Percentiles rank a stretch among this genome's conserved stretches.
Conservation (phyloP, 2,329 filamentous ascomycete genomes). For the Pseudocercospora musae region DNA sequence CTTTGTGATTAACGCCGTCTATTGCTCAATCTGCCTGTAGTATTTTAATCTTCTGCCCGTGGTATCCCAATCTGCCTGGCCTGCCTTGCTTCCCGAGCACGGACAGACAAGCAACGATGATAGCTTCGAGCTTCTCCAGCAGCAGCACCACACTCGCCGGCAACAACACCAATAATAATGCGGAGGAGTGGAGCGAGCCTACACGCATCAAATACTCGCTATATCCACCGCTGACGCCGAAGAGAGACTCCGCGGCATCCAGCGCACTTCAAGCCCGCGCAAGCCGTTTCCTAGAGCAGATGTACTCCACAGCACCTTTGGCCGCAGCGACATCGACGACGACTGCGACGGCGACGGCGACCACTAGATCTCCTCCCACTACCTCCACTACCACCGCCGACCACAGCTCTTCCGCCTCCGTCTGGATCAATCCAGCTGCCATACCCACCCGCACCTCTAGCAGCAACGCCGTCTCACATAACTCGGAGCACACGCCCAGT, state of each 20-base stretch:
- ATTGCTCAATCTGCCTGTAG: not conserved
- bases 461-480: constrained; percentile 48
- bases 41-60: no score
- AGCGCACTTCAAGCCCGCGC: constrained; percentile 1
- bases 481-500: constrained; percentile 30
- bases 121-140: not conserved
- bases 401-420: constrained; percentile 4
- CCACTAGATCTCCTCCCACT: not conserved
- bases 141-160: not conserved
- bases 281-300: constrained; percentile 9
- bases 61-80: not conserved
- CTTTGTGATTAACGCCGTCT: not conserved
- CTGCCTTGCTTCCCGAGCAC: not conserved
- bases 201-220: constrained; percentile 7
- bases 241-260: not conserved
- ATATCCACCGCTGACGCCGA: constrained; percentile 3
- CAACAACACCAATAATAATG: not conserved
- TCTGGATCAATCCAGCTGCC: constrained; percentile 28
- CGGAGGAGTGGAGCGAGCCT: not conserved
- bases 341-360: constrained; percentile 11
- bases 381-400: not conserved
- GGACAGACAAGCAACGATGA: not conserved
- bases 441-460: constrained; percentile 74
- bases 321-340: constrained; percentile 7
- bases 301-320: constrained; percentile 2